These are phyloP conservation scores for Pythium guiyangense DNA, from an alignment of 352 stramenopile genomes.

Conservation along the genomic window DNA sequence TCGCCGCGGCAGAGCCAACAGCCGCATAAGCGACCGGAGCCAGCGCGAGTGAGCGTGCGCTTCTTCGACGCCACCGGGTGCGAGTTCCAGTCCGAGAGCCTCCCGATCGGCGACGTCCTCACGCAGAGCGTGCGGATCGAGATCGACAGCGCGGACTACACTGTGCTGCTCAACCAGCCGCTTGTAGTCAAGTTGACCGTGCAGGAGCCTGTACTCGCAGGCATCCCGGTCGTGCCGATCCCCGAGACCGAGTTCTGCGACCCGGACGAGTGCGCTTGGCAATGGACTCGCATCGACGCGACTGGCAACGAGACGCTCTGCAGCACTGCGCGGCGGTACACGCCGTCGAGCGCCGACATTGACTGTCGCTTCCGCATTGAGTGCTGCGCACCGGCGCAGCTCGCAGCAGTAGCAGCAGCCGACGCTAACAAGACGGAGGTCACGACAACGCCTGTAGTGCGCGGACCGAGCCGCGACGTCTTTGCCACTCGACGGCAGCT, in stretches of 20 bases:
- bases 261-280: constrained; percentile 55
- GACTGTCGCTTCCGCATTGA: no score
- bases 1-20: no score
- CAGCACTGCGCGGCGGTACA: no score
- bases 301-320: no score
- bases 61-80: constrained; percentile 31
- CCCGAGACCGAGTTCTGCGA: no score
- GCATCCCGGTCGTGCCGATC: constrained; percentile 49
- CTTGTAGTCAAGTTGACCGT: constrained; percentile 37
- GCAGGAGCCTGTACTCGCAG: constrained; percentile 37
- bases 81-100: constrained; percentile 28
- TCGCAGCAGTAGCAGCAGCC: constrained; percentile 12
- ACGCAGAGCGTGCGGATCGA: constrained; percentile 32
- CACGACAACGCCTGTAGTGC: constrained; percentile 30
- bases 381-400: no score
- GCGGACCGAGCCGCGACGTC: constrained; percentile 44
- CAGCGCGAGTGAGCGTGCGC: constrained; percentile 23
- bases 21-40: no score
- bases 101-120: constrained; percentile 42
- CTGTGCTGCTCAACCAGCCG: constrained; percentile 58
- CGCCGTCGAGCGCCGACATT: no score
- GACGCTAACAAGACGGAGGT: constrained; percentile 25
- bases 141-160: constrained; percentile 37
- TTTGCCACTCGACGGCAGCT: constrained; percentile 32
- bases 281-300: no score